Evolutionary conservation across 306 rosid species (phyloP).

Genomic region (Ammopiptanthus mongolicus): DNA sequence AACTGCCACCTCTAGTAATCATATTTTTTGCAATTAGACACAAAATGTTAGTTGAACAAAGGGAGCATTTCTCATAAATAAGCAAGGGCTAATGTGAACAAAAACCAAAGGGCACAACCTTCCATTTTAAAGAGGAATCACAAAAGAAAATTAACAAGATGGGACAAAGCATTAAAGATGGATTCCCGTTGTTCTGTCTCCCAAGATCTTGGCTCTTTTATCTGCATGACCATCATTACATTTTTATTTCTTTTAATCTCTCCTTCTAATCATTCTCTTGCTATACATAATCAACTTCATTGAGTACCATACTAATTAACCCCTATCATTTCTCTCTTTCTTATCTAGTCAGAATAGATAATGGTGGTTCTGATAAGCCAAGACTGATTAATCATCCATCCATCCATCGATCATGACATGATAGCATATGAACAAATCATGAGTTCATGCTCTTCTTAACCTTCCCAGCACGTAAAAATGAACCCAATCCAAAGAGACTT

Average conservation of each 20-base stretch:
- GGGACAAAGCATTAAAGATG: constrained; percentile 24
- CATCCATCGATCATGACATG: neutral
- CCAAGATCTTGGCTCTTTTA: constrained; percentile 26
- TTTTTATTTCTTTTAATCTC: neutral
- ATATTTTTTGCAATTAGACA: constrained; percentile 1
- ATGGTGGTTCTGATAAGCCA: neutral
- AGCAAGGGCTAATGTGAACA: constrained; percentile 13
- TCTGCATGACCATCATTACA: constrained; percentile 15
- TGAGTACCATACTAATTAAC: neutral
- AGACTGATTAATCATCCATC: neutral
- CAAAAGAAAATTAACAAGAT: constrained; percentile 16
- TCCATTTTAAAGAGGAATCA: constrained; percentile 5
- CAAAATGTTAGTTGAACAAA: constrained; percentile 19
- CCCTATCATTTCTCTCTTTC: neutral
- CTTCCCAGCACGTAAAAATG: constrained; percentile 52
- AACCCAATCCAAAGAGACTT: constrained; percentile 58
- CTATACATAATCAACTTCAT: constrained; percentile 2
- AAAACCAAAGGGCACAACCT: constrained; percentile 7
- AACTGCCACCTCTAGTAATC: neutral
- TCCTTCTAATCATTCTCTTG: neutral
- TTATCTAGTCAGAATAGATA: neutral
- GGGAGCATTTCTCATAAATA: constrained; percentile 9
- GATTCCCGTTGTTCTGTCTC: constrained; percentile 29
- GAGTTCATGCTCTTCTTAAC: constrained; percentile 51
- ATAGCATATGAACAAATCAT: constrained; percentile 17